Evolutionary conservation across 2,329 filamentous ascomycete species (phyloP).

Genomic region (Alternaria rosae): DNA sequence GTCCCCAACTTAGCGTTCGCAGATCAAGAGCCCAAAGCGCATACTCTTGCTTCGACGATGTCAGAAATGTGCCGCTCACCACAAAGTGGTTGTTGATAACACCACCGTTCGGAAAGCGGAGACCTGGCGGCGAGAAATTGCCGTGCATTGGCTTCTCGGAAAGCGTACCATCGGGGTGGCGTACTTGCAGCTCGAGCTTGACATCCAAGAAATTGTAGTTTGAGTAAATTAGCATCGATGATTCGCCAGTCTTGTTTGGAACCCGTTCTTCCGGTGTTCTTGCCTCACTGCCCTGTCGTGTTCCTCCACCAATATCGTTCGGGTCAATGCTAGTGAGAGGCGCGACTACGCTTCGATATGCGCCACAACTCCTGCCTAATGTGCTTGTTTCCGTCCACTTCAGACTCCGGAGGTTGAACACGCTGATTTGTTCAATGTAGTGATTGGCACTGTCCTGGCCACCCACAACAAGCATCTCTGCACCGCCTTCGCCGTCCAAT

Average conservation of each 20-base stretch:
- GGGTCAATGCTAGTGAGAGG: conserved; percentile 75
- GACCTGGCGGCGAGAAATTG: conserved; percentile 84
- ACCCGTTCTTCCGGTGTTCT: conserved; percentile 40
- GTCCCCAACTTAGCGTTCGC: conserved; percentile 87
- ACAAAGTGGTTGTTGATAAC: conserved; percentile 97
- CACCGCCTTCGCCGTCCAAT: conserved; percentile 88
- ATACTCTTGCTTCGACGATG: conserved; percentile 97
- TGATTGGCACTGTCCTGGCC: conserved; percentile 98
- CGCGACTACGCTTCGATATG: conserved; percentile 93
- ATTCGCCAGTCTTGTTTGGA: conserved; percentile 52
- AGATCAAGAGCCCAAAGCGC: conserved; percentile 95
- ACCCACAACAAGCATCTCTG: conserved; percentile 96
- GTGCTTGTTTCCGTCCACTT: conserved; percentile 93
- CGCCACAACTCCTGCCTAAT: conserved; percentile 90
- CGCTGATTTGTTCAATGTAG: conserved; percentile 98
- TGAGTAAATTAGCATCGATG: conserved; percentile 93
- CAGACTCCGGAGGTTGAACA: conserved; percentile 93
- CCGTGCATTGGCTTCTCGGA: conserved; percentile 90
- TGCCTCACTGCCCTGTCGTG: conserved; percentile 52
- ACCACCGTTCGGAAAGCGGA: conserved; percentile 94
- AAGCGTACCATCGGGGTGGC: conserved; percentile 81
- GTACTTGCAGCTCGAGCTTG: conserved; percentile 90
- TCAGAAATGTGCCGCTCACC: conserved; percentile 95
- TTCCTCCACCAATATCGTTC: conserved; percentile 70
- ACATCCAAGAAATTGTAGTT: conserved; percentile 99